These are phyloP conservation scores for Pyrrhoderma lamaoense DNA, from an alignment of 1,284 basidiomycete species.

Conservation along the genomic window DNA sequence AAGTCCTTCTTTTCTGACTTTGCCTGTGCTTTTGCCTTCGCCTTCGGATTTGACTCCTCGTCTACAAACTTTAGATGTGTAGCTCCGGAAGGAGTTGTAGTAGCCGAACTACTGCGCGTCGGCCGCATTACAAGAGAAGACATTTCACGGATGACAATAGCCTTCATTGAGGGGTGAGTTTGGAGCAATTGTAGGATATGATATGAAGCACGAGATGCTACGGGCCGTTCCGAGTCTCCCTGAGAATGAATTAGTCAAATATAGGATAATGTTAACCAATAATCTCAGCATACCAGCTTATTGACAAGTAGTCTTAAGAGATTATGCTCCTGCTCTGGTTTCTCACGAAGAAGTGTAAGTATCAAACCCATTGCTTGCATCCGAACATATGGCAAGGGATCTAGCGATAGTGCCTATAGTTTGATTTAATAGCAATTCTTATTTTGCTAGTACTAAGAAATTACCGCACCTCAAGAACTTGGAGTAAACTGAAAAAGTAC, in stretches of 20 bases:
- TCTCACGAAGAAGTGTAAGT: slow-evolving; percentile 76
- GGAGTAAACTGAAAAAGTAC: slow-evolving; percentile 90
- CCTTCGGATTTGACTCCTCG: slow-evolving; percentile 26
- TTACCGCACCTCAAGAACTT: slow-evolving; percentile 75
- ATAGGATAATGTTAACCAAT: neutral
- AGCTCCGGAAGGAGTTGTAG: slow-evolving; percentile 28
- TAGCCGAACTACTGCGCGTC: slow-evolving; percentile 34
- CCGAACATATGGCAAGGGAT: slow-evolving; percentile 84
- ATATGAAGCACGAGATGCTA: slow-evolving; percentile 88
- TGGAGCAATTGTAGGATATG: slow-evolving; percentile 87
- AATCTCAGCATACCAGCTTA: slow-evolving; percentile 62
- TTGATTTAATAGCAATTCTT: slow-evolving; percentile 17
- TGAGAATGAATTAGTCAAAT: slow-evolving; percentile 25
- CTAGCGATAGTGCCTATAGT: slow-evolving; percentile 70
- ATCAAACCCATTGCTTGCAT: slow-evolving; percentile 73
- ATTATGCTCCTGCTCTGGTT: slow-evolving; percentile 98
- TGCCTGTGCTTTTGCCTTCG: slow-evolving; percentile 21
- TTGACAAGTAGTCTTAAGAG: slow-evolving; percentile 88
- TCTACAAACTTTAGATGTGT: slow-evolving; percentile 35
- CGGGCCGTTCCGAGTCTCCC: slow-evolving; percentile 86
- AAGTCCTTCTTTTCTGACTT: slow-evolving; percentile 27
- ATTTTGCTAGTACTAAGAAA: slow-evolving; percentile 17
- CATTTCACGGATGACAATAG: slow-evolving; percentile 84
- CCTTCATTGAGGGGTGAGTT: slow-evolving; percentile 91
- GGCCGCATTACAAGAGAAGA: slow-evolving; percentile 71